Base-by-base conservation (phyloP, 192 early-diverging fungal species). In the Coemansia erecta region DNA sequence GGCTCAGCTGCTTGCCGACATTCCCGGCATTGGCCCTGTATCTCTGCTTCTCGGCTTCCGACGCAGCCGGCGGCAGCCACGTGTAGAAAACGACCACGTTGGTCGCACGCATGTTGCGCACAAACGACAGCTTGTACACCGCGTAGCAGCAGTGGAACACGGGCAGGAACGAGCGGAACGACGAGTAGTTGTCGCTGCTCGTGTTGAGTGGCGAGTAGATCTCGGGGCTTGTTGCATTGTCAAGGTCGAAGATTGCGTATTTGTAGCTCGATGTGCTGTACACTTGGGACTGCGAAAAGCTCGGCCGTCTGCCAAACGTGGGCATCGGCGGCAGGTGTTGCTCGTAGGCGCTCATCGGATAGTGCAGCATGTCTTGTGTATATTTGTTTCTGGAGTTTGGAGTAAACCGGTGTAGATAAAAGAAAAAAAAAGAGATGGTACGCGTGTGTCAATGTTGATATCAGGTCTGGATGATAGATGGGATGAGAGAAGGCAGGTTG, bases 241-340 rank as follows among this genome's bases (percentile, higher is more conserved):
- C 63, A 9, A 57, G n/a, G 26, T 57, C 50, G 17, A 65, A 53
- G 22, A 65, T 43, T 4, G 63, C 63, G 33, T 53, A 65, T 31
- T 65, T 65, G 54, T 65, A 65, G 15, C 26, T 23, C 3, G 63
- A 65, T n/a, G 63, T 58, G 49, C 58, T 24, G 39, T 57, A 53
- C 5, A 53, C 2, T 9, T 31, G 51, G 12, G 51, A 35, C 13
- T 14, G 26, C 33, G 51, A 35, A 4, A 53, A 3, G n/a, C 28
- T 53, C 17, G 51, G 17, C 13, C 31, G 31, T 53, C 31, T 53
- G 51, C 51, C 51, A 9, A 53, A 53, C n/a, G 51, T 17, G 15
- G 51, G 51, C 51, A 53, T 53, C 8, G 51, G 51, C 8, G 51
- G 51, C 33, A 49, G 47, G 14, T 49, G 47, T 24, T 49, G 47